Base-by-base conservation (phyloP, 805 yeast genomes). In the Suhomyces sp. region DNA sequence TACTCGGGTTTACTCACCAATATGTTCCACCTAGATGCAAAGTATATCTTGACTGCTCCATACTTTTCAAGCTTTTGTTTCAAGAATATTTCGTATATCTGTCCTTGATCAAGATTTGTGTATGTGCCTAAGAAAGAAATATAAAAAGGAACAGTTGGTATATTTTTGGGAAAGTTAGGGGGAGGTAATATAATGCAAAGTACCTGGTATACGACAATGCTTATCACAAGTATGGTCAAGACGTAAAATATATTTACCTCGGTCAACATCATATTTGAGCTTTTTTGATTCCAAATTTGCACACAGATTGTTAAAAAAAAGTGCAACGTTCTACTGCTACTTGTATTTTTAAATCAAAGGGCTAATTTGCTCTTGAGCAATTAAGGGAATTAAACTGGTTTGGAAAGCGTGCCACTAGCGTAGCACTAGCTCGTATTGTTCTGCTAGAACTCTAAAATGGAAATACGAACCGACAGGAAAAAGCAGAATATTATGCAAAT, bases 141-240 rank as follows among this genome's bases (percentile, higher is more conserved):
- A 59, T 80, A 83, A 57, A 83, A 81, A 2, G 87, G 87, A n/a
- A 83, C 73, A 0, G 86, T 82, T 4, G 87, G 87, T 26, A 83
- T 81, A 47, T 74, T 78, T 44, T 54, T 66, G 0, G 86, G 86
- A 58, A 81, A 81, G 54, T 73, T 73, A 38, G 63, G 61, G 3
- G 86, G 86, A 4, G 86, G 86, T 5, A 76, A 23, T 1, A 71
- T 58, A 13, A 69, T 54, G 12, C 47, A 26, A 44, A 44, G 47
- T 7, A 44, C 24, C 17, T 44, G 36, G 35, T 44, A 44, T 9
- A 33, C 29, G 7, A 19, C 17, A 12, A 46, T 29, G 27, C 48
- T 24, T 19, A 46, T 17, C 17, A n/a, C 19, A 8, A 38, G 24
- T 17, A 38, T 19, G 19, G 17, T 38, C 13, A 38, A 17, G n/a